These are phyloP conservation scores for Larix sibirica DNA, from an alignment of 83 land plant genomes.

Conservation along the genomic window DNA sequence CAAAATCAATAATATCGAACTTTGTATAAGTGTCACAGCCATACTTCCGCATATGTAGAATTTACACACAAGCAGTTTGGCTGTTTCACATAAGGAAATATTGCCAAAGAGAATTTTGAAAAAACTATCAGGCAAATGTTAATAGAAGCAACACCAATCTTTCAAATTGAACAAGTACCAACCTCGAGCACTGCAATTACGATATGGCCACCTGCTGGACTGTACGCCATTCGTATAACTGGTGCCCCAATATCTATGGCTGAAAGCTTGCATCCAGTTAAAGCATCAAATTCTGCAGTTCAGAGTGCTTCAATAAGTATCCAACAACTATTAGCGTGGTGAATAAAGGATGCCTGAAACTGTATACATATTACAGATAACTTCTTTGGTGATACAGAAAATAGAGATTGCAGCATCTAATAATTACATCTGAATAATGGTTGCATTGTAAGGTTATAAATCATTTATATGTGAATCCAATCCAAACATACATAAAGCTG, in stretches of 20 bases:
- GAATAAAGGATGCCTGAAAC: neutral
- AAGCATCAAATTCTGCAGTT: constrained; percentile 86
- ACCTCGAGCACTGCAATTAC: constrained; percentile 98
- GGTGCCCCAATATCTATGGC: constrained; percentile 86
- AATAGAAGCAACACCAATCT: neutral
- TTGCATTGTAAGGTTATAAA: neutral
- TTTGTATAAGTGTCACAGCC: neutral
- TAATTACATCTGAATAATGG: neutral
- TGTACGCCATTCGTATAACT: constrained; percentile 95
- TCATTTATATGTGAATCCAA: neutral
- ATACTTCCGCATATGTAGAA: neutral
- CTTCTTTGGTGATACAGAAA: neutral
- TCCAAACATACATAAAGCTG: neutral
- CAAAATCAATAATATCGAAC: neutral
- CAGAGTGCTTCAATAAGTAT: neutral
- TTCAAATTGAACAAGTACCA: constrained; percentile 13
- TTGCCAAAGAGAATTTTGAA: neutral
- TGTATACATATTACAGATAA: neutral
- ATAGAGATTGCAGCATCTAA: neutral
- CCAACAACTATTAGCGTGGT: neutral
- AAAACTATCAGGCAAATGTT: neutral
- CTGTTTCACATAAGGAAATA: neutral
- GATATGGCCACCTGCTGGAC: constrained; percentile 87
- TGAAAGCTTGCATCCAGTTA: constrained; percentile 91
- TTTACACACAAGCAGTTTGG: neutral